These are phyloP conservation scores for Trametes cingulata DNA, from an alignment of 768 basidiomycete species.

Conservation along the genomic window DNA sequence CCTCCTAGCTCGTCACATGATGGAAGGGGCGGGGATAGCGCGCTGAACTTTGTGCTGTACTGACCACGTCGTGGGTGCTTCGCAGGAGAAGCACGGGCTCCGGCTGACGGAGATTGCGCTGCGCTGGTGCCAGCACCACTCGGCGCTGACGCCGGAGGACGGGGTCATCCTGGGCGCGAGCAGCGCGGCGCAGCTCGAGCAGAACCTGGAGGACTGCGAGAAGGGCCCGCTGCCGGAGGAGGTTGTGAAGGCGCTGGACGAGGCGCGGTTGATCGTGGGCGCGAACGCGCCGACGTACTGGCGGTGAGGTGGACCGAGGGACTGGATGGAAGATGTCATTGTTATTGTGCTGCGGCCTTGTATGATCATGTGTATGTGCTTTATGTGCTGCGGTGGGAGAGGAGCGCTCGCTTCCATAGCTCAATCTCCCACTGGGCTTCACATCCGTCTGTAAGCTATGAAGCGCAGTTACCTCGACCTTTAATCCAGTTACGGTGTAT, in stretches of 20 bases:
- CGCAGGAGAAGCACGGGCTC: constrained; percentile 48
- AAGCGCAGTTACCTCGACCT: too few species aligned
- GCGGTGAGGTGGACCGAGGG: constrained; percentile 24
- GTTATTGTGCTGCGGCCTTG: too few species aligned
- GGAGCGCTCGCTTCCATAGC: too few species aligned
- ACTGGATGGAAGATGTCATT: too few species aligned
- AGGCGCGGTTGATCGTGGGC: constrained; percentile 45
- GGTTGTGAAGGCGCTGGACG: constrained; percentile 50
- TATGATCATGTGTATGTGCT: too few species aligned
- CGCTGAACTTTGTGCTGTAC: neutral
- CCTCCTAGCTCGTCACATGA: neutral
- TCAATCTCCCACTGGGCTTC: too few species aligned
- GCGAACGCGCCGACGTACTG: constrained; percentile 27
- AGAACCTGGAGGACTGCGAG: constrained; percentile 47
- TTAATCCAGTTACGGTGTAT: too few species aligned
- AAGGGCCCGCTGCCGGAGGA: constrained; percentile 57
- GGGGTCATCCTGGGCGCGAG: constrained; percentile 53
- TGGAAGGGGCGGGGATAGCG: too few species aligned
- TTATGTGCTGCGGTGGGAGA: too few species aligned
- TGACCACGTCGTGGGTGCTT: neutral
- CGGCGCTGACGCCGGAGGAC: constrained; percentile 42
- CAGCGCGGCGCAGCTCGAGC: constrained; percentile 44
- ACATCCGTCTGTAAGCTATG: too few species aligned
- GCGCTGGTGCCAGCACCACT: constrained; percentile 65
- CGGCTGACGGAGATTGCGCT: constrained; percentile 56